Evolutionary conservation across 257 asterid genomes (phyloP).

Genomic region (Perilla frutescens): DNA sequence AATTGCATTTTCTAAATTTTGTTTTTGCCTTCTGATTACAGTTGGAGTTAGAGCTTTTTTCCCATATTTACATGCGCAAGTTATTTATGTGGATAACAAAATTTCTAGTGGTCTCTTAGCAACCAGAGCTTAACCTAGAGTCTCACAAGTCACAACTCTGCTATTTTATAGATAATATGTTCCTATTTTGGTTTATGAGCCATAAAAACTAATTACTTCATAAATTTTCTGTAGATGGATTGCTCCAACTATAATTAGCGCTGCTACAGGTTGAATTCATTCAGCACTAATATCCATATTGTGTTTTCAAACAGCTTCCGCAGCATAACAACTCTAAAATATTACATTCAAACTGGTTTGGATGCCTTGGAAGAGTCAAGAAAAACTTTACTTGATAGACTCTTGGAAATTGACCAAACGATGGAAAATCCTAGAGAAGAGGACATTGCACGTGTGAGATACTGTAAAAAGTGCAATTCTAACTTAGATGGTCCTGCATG

Average conservation of each 20-base stretch:
- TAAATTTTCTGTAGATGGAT: not conserved
- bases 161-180: not conserved
- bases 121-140: conserved; percentile 9
- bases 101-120: conserved; percentile 4
- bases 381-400: conserved; percentile 68
- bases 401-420: conserved; percentile 78
- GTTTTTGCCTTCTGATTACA: not conserved
- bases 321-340: conserved; percentile 72
- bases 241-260: conserved; percentile 2
- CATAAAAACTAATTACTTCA: conserved; percentile 19
- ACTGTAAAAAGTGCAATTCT: conserved; percentile 75
- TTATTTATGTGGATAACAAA: conserved; percentile 7
- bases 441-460: conserved; percentile 81
- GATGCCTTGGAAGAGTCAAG: conserved; percentile 84
- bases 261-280: conserved; percentile 28
- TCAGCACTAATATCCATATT: conserved; percentile 16
- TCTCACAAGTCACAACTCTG: conserved; percentile 8
- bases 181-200: not conserved
- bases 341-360: conserved; percentile 85
- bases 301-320: conserved; percentile 66
- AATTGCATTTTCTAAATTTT: not conserved
- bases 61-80: not conserved
- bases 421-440: conserved; percentile 85
- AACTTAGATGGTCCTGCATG: conserved; percentile 85
- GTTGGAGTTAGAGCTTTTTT: conserved; percentile 4